These are phyloP conservation scores for Eucalyptus caleyi DNA, from an alignment of 345 rosid genomes.

Conservation along the genomic window DNA sequence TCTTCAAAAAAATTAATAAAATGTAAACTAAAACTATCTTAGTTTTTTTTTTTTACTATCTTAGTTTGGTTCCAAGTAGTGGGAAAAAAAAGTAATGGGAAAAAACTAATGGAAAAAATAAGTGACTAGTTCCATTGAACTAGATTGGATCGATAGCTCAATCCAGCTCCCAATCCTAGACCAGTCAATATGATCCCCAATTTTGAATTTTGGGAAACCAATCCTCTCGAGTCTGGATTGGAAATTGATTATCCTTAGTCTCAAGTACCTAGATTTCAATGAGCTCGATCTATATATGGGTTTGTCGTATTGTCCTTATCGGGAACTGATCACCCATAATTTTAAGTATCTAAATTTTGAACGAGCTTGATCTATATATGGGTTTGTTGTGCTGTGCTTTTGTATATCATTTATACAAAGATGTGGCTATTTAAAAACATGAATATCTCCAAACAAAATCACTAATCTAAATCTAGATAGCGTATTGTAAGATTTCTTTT, in stretches of 20 bases:
- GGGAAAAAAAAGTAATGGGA: accelerated
- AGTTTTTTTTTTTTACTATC: too few species aligned
- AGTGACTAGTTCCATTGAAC: accelerated
- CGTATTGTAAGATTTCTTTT: background rate
- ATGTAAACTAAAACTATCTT: too few species aligned
- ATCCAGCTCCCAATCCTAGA: accelerated
- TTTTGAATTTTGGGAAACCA: accelerated
- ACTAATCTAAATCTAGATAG: background rate
- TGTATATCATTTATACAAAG: background rate
- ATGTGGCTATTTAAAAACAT: background rate
- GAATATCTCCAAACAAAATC: background rate
- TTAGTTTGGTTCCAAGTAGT: too few species aligned
- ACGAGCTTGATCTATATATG: background rate
- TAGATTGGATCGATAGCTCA: accelerated
- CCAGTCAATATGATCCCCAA: accelerated
- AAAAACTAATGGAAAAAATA: too few species aligned
- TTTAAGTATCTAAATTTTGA: accelerated
- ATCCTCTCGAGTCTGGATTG: accelerated
- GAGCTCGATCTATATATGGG: background rate
- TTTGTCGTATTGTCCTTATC: background rate
- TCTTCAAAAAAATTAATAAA: too few species aligned
- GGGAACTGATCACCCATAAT: too few species aligned
- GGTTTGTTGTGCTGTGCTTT: accelerated
- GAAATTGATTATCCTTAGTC: accelerated
- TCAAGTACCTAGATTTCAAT: accelerated